phyloP scores from a whole-genome alignment of 331 rosid species.

The Pyracantha coccinea region DNA sequence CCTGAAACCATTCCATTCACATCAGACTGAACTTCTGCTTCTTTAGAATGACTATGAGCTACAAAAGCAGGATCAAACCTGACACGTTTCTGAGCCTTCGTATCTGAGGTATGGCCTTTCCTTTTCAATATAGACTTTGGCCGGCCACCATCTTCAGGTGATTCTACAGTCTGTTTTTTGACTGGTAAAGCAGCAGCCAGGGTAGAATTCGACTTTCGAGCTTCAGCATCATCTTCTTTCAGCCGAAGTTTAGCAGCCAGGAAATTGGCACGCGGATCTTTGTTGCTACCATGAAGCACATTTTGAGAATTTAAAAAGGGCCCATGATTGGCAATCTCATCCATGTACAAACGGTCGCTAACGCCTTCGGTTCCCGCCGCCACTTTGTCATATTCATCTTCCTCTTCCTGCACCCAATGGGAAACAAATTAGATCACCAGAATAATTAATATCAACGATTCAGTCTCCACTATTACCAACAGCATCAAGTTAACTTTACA shows the following conservation, averaged over 20 bases:
- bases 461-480: background rate
- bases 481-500: background rate
- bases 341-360: conserved; percentile 19
- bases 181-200: background rate
- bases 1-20: conserved; percentile 3
- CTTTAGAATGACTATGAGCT: background rate
- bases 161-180: background rate
- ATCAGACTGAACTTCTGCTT: background rate
- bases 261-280: conserved; percentile 19
- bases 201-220: background rate
- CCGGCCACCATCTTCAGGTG: conserved; percentile 3
- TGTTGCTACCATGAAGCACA: conserved; percentile 11
- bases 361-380: conserved; percentile 17
- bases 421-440: background rate
- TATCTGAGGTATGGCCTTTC: background rate
- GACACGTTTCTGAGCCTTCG: conserved; percentile 20
- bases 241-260: conserved; percentile 21
- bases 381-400: conserved; percentile 34
- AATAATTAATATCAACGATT: background rate
- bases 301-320: conserved; percentile 26
- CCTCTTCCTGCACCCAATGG: conserved; percentile 22
- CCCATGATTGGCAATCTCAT: conserved; percentile 3
- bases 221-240: conserved; percentile 25
- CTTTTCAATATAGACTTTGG: conserved; percentile 28
- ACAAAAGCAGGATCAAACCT: conserved; percentile 19